Percentiles rank a stretch among this genome's conserved stretches.
Conservation (phyloP, 2,329 filamentous ascomycete species). For the Colletotrichum coccodes region DNA sequence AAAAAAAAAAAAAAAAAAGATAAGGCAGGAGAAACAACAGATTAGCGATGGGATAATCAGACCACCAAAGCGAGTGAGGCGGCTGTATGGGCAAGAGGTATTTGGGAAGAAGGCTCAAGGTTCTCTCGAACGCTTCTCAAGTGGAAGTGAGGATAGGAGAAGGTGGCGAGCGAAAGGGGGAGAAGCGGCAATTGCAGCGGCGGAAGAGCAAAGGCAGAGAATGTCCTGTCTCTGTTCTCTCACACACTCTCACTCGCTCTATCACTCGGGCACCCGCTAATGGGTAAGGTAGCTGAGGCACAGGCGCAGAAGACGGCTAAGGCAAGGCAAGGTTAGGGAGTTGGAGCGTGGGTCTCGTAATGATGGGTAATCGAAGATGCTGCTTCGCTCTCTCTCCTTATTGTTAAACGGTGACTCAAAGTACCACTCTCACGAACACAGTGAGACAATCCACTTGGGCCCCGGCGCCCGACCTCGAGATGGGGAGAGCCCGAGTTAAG, state of each 20-base stretch:
- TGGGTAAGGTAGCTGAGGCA: neutral
- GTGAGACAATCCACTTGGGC: neutral
- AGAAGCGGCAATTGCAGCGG: neutral
- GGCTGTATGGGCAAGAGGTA: slow-evolving; percentile 42
- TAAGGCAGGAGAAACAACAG: slow-evolving; percentile 34
- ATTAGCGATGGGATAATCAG: slow-evolving; percentile 51
- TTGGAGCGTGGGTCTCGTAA: slow-evolving; percentile 29
- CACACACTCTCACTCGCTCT: too few relatives aligned
- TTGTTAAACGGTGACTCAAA: neutral
- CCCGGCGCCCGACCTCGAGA: neutral
- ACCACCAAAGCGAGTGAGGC: slow-evolving; percentile 71
- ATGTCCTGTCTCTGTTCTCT: slow-evolving; percentile 11
- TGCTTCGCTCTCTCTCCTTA: neutral
- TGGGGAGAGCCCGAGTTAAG: neutral
- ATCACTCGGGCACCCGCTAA: neutral
- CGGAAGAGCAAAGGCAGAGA: slow-evolving; percentile 8
- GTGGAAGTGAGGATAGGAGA: slow-evolving; percentile 30
- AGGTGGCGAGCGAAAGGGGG: slow-evolving; percentile 27
- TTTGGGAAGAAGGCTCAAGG: slow-evolving; percentile 35
- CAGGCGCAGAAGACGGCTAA: slow-evolving; percentile 1
- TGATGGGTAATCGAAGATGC: slow-evolving; percentile 14
- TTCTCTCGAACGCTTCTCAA: slow-evolving; percentile 15
- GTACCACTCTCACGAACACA: neutral
- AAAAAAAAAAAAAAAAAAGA: too few relatives aligned
- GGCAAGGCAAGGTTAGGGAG: neutral